Evolutionary conservation across 2,329 filamentous ascomycete genomes (phyloP), one percentile per base, ranked within the genome.

Genomic region (Colletotrichum tofieldiae): DNA sequence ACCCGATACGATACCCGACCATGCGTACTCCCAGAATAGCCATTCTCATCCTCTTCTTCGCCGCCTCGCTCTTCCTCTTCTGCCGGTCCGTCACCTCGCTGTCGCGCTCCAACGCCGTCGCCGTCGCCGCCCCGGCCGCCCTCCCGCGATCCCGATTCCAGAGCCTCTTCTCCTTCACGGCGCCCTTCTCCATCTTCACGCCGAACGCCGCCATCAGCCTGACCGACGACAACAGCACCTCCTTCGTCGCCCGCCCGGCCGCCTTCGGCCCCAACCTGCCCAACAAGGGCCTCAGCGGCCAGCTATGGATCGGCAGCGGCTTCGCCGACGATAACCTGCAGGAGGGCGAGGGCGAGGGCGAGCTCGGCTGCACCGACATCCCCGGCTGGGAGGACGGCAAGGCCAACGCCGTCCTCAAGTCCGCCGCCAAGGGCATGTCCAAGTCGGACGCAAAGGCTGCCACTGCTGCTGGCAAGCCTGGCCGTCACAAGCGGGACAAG

Each of bases 201-300:
- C 95, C 95, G 4, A 98, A 96, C 75, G 96, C 96, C 59, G 93
- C 97, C 78, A 98, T 99, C 80, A 98, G 94, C 81, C 89, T 99
- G 73, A 98, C 95, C 78, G 95, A 98, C 82, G 96, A 99, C 83
- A 99, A 99, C 82, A 98, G 94, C 76, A 99, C 96, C 16, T 97
- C 97, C 77, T 99, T 99, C 84, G 88, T 97, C 67, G 95, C 96
- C 54, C 89, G 96, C 60, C 96, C 96, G 72, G 96, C 96, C 65
- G 95, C 94, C 49, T 99, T 98, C 83, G 96, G 96, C 0, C 94
- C 96, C 5, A 84, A 89, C 49, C 85, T 99, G 49, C 93, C 93
- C 0, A 82, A 86, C 16, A 90, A 89, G 70, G 96, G 96, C 35
- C 84, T 98, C 75, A 97, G 94, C 78, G 95, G 95, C 20, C 93